phyloP scores from a whole-genome alignment of 371 early-diverging fungal species.

The Blakeslea trispora region DNA sequence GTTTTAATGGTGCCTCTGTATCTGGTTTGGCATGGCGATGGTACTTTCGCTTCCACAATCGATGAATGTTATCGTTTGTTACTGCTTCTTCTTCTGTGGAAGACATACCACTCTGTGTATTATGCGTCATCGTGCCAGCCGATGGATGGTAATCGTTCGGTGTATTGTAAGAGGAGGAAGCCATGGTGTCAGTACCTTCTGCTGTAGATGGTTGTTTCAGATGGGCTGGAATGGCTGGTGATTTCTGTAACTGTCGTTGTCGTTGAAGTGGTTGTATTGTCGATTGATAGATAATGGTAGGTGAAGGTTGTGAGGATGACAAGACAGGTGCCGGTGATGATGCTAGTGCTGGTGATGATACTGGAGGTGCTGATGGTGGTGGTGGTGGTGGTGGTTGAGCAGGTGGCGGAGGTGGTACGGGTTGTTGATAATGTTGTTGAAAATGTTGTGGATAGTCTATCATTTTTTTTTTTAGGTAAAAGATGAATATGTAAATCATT shows the following conservation, averaged over 20 bases:
- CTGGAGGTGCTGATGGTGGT: neutral
- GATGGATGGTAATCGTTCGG: slow-evolving; percentile 25
- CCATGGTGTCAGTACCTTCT: too few species aligned
- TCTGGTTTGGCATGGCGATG: slow-evolving; percentile 56
- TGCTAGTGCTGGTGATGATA: too few species aligned
- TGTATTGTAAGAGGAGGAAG: too few species aligned
- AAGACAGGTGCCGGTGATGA: too few species aligned
- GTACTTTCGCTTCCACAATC: slow-evolving; percentile 50
- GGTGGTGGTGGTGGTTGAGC: neutral
- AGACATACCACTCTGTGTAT: slow-evolving; percentile 30
- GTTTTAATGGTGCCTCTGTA: slow-evolving; percentile 53
- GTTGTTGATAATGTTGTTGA: neutral
- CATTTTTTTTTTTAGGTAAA: too few species aligned
- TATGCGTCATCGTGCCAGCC: slow-evolving; percentile 29
- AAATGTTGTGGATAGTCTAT: neutral
- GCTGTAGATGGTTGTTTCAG: slow-evolving; percentile 4
- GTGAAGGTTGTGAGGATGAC: too few species aligned
- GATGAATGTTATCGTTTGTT: slow-evolving; percentile 33
- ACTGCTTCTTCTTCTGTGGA: slow-evolving; percentile 49
- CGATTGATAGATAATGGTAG: too few species aligned
- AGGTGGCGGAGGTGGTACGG: neutral
- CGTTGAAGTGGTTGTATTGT: slow-evolving; percentile 2
- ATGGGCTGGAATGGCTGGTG: neutral
- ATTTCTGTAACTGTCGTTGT: slow-evolving; percentile 1
- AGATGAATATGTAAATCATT: neutral